A percentile compares a stretch with the other conserved stretches of the same genome.
Evolutionary conservation across 768 basidiomycete genomes (phyloP).

Genomic region (Strobilomyces confusus): DNA sequence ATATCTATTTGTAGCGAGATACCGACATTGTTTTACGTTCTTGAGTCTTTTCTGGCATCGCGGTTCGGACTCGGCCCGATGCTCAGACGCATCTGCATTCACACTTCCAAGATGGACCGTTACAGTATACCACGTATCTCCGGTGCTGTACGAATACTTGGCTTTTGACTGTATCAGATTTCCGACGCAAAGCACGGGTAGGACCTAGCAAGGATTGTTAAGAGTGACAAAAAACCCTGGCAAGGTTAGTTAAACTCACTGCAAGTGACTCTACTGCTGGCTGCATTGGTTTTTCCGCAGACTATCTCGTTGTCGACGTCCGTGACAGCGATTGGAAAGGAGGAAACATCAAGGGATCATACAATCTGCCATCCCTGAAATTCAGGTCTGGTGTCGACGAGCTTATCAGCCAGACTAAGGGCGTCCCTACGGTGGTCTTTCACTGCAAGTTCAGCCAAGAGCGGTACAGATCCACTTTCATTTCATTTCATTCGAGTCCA

Average conservation of each 20-base stretch:
- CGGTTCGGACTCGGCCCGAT: neutral
- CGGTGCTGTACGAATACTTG: conserved; percentile 14
- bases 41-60: neutral
- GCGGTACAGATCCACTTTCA: conserved; percentile 44
- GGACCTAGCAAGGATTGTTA: conserved; percentile 70
- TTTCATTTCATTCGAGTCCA: neutral
- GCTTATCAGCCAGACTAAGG: conserved; percentile 57
- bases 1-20: conserved; percentile 12
- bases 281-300: conserved; percentile 23
- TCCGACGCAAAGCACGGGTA: conserved; percentile 29
- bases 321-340: conserved; percentile 79
- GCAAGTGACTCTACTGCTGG: neutral
- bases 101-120: conserved; percentile 13
- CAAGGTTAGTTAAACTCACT: conserved; percentile 28
- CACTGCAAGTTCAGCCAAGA: conserved; percentile 77
- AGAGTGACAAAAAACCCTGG: conserved; percentile 52
- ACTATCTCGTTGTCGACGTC: conserved; percentile 79
- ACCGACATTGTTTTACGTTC: conserved; percentile 1
- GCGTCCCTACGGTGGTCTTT: conserved; percentile 63
- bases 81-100: conserved; percentile 5
- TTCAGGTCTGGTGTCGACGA: conserved; percentile 56
- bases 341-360: conserved; percentile 68
- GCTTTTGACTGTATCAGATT: conserved; percentile 4
- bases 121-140: conserved; percentile 18
- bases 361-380: conserved; percentile 57